Base-by-base conservation (phyloP, 306 rosid genomes). In the Oemleria cerasiformis region DNA sequence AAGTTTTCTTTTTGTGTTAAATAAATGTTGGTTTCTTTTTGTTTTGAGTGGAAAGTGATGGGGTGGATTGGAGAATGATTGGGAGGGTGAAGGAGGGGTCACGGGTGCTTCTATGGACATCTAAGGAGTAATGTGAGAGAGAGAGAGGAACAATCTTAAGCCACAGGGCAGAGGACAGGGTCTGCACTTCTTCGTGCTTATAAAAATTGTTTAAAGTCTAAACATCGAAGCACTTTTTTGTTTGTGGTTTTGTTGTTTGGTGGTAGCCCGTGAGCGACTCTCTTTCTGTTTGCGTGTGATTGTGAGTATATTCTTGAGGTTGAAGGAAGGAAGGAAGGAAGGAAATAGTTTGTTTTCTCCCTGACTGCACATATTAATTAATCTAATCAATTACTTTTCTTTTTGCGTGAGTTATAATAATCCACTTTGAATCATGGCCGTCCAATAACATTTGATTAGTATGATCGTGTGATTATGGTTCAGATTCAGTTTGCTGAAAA, bases 241-340 rank as follows among this genome's bases (percentile, higher is more conserved):
- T 51, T 42, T 47, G 43, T 17, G 71, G 76, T 81, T 77, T 79
- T 78, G 73, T 81, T 70, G 83, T 80, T 82, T 83, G 86, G 83
- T 72, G 84, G 51, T 78, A n/a, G 88, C 96, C 87, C 93, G 90
- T 90, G 92, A 90, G 84, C 54, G 63, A 68, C 72, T 77, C 82
- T 69, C 60, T 72, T 75, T 76, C 82, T 86, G 83, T 86, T 78
- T 81, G 81, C 72, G 85, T 78, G 80, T 70, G 84, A 80, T 57
- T 21, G 34, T 84, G 78, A 75, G 74, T 73, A 79, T 83, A 85
- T 87, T 84, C 80, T 67, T 62, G 65, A 48, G 60, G 23, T 30
- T 17, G 56, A 17, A 9, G 20, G 51, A 17, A 15, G 49, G 4
- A 10, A 10, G 16, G 7, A 5, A 17, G 1, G 51, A 57, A 77